phyloP scores from a whole-genome alignment of 495 filamentous ascomycete species.

The Aspergillus indologenus region DNA sequence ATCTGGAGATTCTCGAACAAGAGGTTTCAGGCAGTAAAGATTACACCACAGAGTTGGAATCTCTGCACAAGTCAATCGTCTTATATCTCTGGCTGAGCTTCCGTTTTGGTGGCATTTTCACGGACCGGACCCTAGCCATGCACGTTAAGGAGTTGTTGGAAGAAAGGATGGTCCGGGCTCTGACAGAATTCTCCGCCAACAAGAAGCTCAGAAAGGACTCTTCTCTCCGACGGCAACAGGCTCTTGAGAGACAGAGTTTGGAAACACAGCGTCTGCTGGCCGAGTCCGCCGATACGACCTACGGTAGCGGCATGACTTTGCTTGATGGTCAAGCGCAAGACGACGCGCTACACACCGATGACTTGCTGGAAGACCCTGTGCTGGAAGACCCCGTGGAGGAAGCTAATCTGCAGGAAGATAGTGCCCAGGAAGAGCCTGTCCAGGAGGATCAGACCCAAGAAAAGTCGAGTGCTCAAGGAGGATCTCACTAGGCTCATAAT shows the following conservation, averaged over 20 bases:
- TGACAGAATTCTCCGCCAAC: constrained; percentile 56
- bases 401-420: neutral
- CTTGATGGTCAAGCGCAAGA: neutral
- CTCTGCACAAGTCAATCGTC: constrained; percentile 75
- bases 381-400: neutral
- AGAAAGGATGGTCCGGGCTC: constrained; percentile 64
- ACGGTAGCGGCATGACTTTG: neutral
- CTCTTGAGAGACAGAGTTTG: constrained; percentile 37
- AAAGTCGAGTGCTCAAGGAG: neutral
- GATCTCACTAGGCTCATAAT: neutral
- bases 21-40: constrained; percentile 39
- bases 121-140: constrained; percentile 68
- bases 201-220: constrained; percentile 43
- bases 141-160: constrained; percentile 80
- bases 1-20: constrained; percentile 65
- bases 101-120: constrained; percentile 72
- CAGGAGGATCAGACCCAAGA: neutral
- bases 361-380: neutral
- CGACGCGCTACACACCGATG: neutral
- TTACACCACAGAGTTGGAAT: constrained; percentile 65
- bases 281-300: constrained; percentile 11
- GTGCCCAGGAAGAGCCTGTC: neutral
- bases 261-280: constrained; percentile 27
- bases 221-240: constrained; percentile 42
- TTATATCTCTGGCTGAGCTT: constrained; percentile 85